Conservation (phyloP, 495 filamentous ascomycete genomes). For the Penicillium soppii region DNA sequence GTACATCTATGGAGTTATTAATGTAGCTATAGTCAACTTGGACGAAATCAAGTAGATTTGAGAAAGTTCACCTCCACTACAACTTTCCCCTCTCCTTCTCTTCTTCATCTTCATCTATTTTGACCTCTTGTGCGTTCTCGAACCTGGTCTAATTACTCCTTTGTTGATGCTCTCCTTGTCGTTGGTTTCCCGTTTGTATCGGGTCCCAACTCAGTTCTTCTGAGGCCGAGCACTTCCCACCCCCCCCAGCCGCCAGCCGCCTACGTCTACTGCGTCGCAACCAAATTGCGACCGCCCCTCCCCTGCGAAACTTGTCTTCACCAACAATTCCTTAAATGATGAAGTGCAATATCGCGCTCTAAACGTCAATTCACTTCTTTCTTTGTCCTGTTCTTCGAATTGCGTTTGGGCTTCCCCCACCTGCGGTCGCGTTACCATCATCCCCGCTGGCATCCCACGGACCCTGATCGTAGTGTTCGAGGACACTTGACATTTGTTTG, state of each 20-base stretch:
- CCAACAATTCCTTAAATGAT: slow-evolving; percentile 28
- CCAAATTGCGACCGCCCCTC: slow-evolving; percentile 20
- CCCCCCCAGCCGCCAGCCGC: too few species aligned
- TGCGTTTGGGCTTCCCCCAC: slow-evolving; percentile 17
- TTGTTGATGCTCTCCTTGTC: not conserved
- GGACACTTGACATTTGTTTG: slow-evolving; percentile 14
- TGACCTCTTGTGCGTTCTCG: not conserved
- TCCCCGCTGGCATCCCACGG: slow-evolving; percentile 31
- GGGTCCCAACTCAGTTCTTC: not conserved
- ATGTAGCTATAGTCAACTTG: not conserved
- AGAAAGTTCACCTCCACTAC: not conserved
- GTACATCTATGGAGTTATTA: too few species aligned
- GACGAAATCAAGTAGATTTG: not conserved
- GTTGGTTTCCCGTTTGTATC: not conserved
- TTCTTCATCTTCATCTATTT: not conserved
- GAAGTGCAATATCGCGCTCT: slow-evolving; percentile 22
- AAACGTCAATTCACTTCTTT: slow-evolving; percentile 24
- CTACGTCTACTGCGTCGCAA: slow-evolving; percentile 12
- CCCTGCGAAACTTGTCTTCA: slow-evolving; percentile 8
- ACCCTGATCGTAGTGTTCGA: slow-evolving; percentile 34
- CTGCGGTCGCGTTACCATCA: slow-evolving; percentile 29
- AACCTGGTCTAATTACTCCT: not conserved
- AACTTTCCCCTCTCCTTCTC: slow-evolving; percentile 6
- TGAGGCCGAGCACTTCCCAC: not conserved
- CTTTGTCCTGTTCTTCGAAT: slow-evolving; percentile 18